Base-by-base conservation (phyloP, 2,329 filamentous ascomycete genomes). In the Aspergillus sp. region DNA sequence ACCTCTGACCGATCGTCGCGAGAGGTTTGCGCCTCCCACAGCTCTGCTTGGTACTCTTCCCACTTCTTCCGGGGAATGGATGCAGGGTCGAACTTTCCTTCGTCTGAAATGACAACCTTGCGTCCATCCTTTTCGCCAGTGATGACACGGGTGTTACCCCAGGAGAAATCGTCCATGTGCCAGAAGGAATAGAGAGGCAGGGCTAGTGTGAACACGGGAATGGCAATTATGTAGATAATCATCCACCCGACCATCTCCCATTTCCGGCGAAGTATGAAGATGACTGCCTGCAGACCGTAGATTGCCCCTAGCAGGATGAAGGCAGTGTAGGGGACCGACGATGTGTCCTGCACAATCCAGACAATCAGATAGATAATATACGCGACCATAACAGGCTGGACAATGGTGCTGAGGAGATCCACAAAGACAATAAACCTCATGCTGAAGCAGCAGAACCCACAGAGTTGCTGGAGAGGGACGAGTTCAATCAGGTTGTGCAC, bases 191-290 rank as follows among this genome's bases (percentile, higher is more conserved):
- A 96, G 16, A 98, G 67, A 1, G 91, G 91, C 27, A 98, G 72
- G 37, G 75, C 86, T 42, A 93, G 86, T 26, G 84, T 80, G 71
- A 94, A 98, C 43, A 98, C 75, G 1, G 89, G 89, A 40, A 93
- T 82, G 34, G 91, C 89, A 17, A 91, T 42, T 38, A 98, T 75
- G 61, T 98, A 98, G 42, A 98, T 78, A 47, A 98, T 71, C 86
- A 98, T 95, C 91, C 91, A 98, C 22, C 89, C 91, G 47, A 98
- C 82, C 89, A 96, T 96, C 60, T 98, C 89, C 91, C 91, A 98
- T 67, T 95, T 95, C 52, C 89, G 82, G 37, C 86, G 82, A 35
- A 95, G 55, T 51, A 96, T 94, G 68, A 98, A 98, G 59, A 98
- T 95, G 54, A 96, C 80, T 26, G 84, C 89, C 53, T 98, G 91